These are phyloP conservation scores for Aspergillus neotritici DNA, from an alignment of 2,329 filamentous ascomycete genomes.

Conservation along the genomic window DNA sequence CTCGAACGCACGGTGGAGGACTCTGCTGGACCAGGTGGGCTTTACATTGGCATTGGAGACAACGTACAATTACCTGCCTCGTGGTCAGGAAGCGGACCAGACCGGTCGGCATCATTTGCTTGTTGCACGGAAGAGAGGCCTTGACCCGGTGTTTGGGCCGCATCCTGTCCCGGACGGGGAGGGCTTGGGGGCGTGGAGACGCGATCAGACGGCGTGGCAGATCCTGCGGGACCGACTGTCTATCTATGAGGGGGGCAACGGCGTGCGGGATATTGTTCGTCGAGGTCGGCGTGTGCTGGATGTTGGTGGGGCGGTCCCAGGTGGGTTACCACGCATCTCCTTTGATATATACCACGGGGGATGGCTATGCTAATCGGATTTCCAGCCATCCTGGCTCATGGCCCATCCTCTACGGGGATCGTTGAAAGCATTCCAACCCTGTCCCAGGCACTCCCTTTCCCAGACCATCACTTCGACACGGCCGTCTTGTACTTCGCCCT, in stretches of 20 bases:
- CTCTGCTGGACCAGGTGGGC: neutral
- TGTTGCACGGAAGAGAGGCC: neutral
- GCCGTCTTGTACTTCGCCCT: neutral
- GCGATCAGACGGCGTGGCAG: neutral
- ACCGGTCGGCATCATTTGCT: neutral
- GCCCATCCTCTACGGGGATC: neutral
- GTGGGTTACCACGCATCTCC: neutral
- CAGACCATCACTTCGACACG: neutral
- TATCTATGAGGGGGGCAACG: neutral
- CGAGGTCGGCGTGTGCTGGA: neutral
- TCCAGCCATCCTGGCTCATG: neutral
- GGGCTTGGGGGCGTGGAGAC: neutral
- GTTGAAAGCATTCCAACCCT: neutral
- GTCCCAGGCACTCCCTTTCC: neutral
- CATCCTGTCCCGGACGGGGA: neutral
- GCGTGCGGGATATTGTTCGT: no score
- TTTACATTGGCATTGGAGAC: neutral
- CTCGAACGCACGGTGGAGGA: neutral
- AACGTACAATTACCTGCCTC: neutral
- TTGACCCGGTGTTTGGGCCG: neutral
- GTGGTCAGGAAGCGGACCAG: no score
- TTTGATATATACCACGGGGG: neutral
- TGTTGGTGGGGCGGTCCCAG: neutral
- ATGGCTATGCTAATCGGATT: neutral
- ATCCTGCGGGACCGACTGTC: neutral